Evolutionary conservation across 2,329 filamentous ascomycete genomes (phyloP), one percentile per base, ranked within the genome.

Genomic region (Teratosphaeria pseudoeucalypti): DNA sequence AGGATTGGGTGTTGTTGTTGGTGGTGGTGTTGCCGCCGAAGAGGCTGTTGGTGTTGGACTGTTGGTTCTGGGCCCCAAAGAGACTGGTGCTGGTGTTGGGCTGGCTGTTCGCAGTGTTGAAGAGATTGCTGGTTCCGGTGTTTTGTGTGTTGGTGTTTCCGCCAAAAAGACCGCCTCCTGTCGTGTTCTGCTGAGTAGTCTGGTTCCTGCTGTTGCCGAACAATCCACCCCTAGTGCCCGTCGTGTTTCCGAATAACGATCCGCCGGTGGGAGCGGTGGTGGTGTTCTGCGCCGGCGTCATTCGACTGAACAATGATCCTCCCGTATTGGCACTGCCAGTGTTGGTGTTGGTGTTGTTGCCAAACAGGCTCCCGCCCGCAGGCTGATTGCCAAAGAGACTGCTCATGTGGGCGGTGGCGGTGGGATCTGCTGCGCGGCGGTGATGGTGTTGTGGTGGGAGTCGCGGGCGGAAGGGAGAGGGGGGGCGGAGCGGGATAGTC

Each of bases 281-380:
- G 23, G 39, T 56, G 55, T 56, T 56, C 9, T 37, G 27, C 34
- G 53, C 53, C 57, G 55, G 59, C 56, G 39, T 64, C 57, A 34
- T 60, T 54, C 66, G 66, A 56, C 70, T 73, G 62, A 77, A 77
- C 16, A 77, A 70, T 58, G 75, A 76, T 72, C 52, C 53, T 32
- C 47, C 58, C 4, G 58, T 57, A 23, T 43, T 59, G 7, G 43
- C 55, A 53, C 12, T 52, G 34, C 37, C 27, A 23, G 34, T 59
- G 34, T 55, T 54, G 9, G 57, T 55, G 57, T n/a, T 39, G 32
- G 47, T 34, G 55, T 56, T 39, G 55, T 55, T 39, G 56, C 61
- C 57, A 32, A 63, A 63, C 2, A 63, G 55, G 23, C 52, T 58
- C n/a, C 58, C 57, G 37, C 59, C 52, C 3, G 47, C 52, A 11